phyloP scores from a whole-genome alignment of 75 land plant genomes.

The Cunninghamia lanceolata region DNA sequence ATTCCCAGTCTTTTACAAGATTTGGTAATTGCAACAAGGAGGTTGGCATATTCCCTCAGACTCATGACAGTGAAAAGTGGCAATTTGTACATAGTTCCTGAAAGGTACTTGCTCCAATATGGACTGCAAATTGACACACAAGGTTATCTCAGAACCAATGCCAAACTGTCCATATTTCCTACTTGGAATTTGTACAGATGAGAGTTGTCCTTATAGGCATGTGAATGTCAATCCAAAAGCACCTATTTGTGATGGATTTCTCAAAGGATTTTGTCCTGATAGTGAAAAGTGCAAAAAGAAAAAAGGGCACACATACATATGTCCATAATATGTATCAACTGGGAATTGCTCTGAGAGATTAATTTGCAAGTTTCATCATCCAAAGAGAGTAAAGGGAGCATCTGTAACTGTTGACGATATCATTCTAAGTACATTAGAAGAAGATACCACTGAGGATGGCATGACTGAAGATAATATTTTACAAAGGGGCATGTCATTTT shows the following conservation, averaged over 20 bases:
- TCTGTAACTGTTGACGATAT: too few relatives aligned
- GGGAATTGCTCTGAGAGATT: too few relatives aligned
- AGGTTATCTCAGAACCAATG: conserved; percentile 97
- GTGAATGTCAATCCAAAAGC: conserved; percentile 86
- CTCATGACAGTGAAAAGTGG: conserved; percentile 93
- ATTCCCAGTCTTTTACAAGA: conserved; percentile 82
- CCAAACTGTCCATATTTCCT: conserved; percentile 93
- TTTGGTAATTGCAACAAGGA: conserved; percentile 93
- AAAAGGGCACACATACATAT: conserved; percentile 86
- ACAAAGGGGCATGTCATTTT: too few relatives aligned
- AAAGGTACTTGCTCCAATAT: too few relatives aligned
- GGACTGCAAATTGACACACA: too few relatives aligned
- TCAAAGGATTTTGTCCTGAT: conserved; percentile 83
- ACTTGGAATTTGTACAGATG: conserved; percentile 81
- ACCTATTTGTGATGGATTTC: conserved; percentile 87
- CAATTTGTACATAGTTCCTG: too few relatives aligned
- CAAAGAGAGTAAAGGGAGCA: too few relatives aligned
- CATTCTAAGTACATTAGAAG: background rate
- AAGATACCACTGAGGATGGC: background rate
- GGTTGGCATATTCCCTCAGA: conserved; percentile 79
- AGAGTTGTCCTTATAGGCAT: conserved; percentile 87
- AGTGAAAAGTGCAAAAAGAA: conserved; percentile 95
- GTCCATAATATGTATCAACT: conserved; percentile 62
- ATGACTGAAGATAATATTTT: too few relatives aligned
- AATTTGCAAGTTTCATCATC: too few relatives aligned